A percentile compares a stretch with the other conserved stretches of the same genome.
These are phyloP conservation scores for Xylaria sp. DNA, from an alignment of 2,329 filamentous ascomycete genomes.

Conservation along the genomic window DNA sequence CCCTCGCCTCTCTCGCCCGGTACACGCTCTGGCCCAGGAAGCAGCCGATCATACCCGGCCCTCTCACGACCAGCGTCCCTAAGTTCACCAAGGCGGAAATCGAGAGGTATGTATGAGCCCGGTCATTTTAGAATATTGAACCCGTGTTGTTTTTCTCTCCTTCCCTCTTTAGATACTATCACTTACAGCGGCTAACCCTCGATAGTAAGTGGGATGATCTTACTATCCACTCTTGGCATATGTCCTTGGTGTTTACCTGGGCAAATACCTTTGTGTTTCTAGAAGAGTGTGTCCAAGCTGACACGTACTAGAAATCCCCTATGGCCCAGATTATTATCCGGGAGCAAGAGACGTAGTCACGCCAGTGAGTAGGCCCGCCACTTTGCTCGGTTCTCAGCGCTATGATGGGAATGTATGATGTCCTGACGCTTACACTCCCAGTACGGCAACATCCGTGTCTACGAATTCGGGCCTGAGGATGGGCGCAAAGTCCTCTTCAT, in stretches of 20 bases:
- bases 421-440: slow-evolving; percentile 27
- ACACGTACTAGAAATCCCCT: slow-evolving; percentile 53
- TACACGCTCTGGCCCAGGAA: slow-evolving; percentile 45
- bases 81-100: slow-evolving; percentile 41
- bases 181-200: too few species aligned
- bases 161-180: too few species aligned
- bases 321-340: slow-evolving; percentile 70
- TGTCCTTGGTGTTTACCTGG: too few species aligned
- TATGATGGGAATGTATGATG: neutral
- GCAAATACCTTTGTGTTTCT: too few species aligned
- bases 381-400: neutral
- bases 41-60: slow-evolving; percentile 46
- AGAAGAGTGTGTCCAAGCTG: too few species aligned
- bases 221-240: too few species aligned
- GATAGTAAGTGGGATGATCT: too few species aligned
- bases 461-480: slow-evolving; percentile 77
- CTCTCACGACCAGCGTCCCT: slow-evolving; percentile 46
- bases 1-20: slow-evolving; percentile 41
- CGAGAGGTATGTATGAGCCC: too few species aligned
- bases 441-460: slow-evolving; percentile 76
- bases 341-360: slow-evolving; percentile 73
- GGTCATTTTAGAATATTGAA: too few species aligned
- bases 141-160: too few species aligned
- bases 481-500: slow-evolving; percentile 77
- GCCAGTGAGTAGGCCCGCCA: slow-evolving; percentile 49